A percentile compares a stretch with the other conserved stretches of the same genome.
Conservation (phyloP, 805 yeast genomes). For the Ogataea ganodermae region DNA sequence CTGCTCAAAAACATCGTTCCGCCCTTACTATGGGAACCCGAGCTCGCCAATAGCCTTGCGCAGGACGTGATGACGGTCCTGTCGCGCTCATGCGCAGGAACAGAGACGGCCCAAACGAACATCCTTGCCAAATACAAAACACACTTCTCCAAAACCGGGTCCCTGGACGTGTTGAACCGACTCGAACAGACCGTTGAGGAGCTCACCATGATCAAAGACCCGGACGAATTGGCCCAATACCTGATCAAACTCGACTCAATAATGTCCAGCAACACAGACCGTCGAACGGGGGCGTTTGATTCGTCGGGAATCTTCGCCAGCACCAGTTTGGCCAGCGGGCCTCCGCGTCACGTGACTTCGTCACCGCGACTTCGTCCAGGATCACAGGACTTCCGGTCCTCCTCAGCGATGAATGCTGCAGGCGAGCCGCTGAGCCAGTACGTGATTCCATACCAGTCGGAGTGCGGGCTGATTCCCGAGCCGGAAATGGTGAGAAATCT, state of each 20-base stretch:
- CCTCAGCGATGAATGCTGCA: constrained; percentile 4
- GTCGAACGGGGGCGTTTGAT: constrained; percentile 3
- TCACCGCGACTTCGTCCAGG: constrained; percentile 13
- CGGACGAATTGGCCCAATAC: constrained; percentile 25
- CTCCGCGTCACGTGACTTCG: constrained; percentile 9
- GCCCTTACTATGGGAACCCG: constrained; percentile 15
- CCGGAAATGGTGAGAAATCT: constrained; percentile 47
- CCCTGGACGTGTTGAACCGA: constrained; percentile 19
- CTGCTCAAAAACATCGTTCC: constrained; percentile 20
- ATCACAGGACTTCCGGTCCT: constrained; percentile 6
- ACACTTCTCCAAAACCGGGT: constrained; percentile 8
- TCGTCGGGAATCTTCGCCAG: constrained; percentile 11
- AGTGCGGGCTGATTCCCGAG: constrained; percentile 37
- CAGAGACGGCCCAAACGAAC: constrained; percentile 6
- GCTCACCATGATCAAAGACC: constrained; percentile 16
- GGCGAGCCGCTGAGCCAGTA: constrained; percentile 33
- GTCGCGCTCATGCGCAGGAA: constrained; percentile 11
- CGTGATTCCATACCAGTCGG: constrained; percentile 33
- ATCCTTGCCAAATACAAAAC: constrained; percentile 12
- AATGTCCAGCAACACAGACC: constrained; percentile 4
- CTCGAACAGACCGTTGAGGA: constrained; percentile 26
- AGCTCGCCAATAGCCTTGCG: constrained; percentile 14
- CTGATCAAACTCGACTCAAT: constrained; percentile 25
- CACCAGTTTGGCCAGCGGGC: constrained; percentile 10
- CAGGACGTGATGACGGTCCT: constrained; percentile 17